A percentile compares a stretch with the other conserved stretches of the same genome.
Evolutionary conservation across 2,329 filamentous ascomycete genomes (phyloP).

Genomic region (Pseudogymnoascus sp.): DNA sequence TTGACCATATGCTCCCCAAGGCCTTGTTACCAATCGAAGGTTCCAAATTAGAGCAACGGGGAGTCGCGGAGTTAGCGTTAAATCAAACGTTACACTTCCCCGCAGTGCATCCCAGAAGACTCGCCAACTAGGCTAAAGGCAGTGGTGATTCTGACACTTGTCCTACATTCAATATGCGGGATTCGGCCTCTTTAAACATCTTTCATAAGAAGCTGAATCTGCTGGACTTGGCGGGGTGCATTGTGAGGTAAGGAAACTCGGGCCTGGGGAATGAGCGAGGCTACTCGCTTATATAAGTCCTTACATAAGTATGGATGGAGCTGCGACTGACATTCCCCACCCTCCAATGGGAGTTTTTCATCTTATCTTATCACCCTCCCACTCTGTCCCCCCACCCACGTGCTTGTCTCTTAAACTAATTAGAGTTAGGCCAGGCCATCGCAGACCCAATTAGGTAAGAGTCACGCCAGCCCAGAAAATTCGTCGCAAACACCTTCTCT

Average conservation of each 20-base stretch:
- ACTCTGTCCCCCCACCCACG: background rate
- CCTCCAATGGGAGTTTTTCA: background rate
- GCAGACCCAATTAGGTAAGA: background rate
- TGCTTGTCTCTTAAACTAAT: background rate
- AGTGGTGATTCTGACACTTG: background rate
- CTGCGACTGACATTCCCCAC: background rate
- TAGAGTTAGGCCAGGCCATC: background rate
- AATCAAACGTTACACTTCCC: background rate
- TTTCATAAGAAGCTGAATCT: background rate
- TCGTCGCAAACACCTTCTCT: conserved; percentile 1
- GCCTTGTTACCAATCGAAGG: background rate
- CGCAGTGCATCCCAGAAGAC: background rate
- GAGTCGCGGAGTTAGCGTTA: background rate
- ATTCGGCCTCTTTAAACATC: background rate
- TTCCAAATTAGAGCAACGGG: background rate
- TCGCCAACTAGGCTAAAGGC: background rate
- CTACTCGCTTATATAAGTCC: background rate
- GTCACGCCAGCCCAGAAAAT: background rate
- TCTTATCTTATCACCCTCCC: background rate
- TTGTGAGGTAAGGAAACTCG: background rate
- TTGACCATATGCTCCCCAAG: background rate
- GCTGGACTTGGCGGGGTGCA: background rate
- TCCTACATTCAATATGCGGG: background rate
- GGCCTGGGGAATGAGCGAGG: background rate
- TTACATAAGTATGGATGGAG: background rate